A percentile compares a stretch with the other conserved stretches of the same genome.
Conservation (phyloP, 768 basidiomycete genomes). For the Cyathus striatus region DNA sequence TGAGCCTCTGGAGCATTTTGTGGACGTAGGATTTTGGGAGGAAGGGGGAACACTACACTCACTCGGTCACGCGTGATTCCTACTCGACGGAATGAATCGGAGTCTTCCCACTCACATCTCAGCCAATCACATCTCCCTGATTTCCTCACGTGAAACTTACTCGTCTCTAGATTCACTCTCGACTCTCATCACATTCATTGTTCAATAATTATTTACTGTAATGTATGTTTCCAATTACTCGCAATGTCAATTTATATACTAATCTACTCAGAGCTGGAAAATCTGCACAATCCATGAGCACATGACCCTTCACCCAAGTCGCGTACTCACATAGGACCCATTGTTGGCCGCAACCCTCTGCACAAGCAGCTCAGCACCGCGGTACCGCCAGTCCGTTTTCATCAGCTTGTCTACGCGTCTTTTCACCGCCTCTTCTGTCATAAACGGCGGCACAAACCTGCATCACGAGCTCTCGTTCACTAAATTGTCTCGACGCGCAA, state of each 20-base stretch:
- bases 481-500: too few relatives aligned
- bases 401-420: constrained; percentile 17
- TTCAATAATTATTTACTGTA: too few relatives aligned
- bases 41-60: constrained; percentile 30
- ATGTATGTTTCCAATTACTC: too few relatives aligned
- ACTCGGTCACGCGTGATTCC: constrained; percentile 41
- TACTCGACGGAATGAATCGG: constrained; percentile 45
- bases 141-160: constrained; percentile 24
- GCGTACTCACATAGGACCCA: neutral
- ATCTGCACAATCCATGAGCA: too few relatives aligned
- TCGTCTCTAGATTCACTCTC: too few relatives aligned
- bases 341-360: constrained; percentile 5
- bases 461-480: too few relatives aligned
- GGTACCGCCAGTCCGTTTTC: constrained; percentile 22
- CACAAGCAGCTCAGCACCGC: constrained; percentile 14
- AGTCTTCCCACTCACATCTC: constrained; percentile 13
- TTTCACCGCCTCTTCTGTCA: constrained; percentile 21
- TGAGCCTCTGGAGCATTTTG: constrained; percentile 83
- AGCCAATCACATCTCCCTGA: constrained; percentile 24
- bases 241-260: too few relatives aligned
- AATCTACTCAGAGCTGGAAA: too few relatives aligned
- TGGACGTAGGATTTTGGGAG: constrained; percentile 38
- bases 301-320: too few relatives aligned
- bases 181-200: too few relatives aligned
- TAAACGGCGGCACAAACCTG: constrained; percentile 23